Base-by-base conservation (phyloP, 371 early-diverging fungal genomes). In the Mortierella sp. region DNA sequence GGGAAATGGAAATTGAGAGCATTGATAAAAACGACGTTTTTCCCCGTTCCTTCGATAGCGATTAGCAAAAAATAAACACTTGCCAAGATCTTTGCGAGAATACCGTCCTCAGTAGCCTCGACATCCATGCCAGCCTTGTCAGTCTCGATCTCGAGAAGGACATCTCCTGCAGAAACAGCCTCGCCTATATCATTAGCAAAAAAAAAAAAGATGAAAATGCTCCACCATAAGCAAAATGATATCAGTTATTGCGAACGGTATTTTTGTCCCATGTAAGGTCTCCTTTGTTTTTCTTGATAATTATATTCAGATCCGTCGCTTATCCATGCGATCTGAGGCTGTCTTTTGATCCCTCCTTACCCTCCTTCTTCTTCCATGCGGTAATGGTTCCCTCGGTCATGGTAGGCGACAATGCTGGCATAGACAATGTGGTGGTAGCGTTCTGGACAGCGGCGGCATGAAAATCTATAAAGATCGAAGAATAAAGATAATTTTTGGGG, bases 111-210 rank as follows among this genome's bases (percentile, higher is more conserved):
- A 77, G 94, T 92, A 69, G 95, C 96, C 85, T 98, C 98, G 29
- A 97, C 96, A 81, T 97, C 98, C 93, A 98, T 98, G 88, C 96
- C 96, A 11, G 98, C 98, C 90, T 98, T 98, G 85, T 98, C 98
- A 5, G 98, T 98, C 86, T 98, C 98, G 67, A 98, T 94, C 88
- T 97, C 97, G 40, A 95, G 89, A 24, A 98, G 85, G 44, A 96
- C 92, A 76, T 98, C 97, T 43, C 98, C 98, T 50, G 96, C 94
- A 64, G 86, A 55, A 79, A 97, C 93, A 66, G 89, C 80, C 70
- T 98, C 97, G 40, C 98, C 96, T 88, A 91, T 19, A 64, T 19
- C 4, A 2, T 26, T 9, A 31, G 48, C 7, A 61, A 40, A 55
- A 53, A 68, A 31, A 69, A 39, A 47, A 70, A 37, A 74, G 52